phyloP scores from a whole-genome alignment of 345 rosid genomes.

The Passiflora organensis region DNA sequence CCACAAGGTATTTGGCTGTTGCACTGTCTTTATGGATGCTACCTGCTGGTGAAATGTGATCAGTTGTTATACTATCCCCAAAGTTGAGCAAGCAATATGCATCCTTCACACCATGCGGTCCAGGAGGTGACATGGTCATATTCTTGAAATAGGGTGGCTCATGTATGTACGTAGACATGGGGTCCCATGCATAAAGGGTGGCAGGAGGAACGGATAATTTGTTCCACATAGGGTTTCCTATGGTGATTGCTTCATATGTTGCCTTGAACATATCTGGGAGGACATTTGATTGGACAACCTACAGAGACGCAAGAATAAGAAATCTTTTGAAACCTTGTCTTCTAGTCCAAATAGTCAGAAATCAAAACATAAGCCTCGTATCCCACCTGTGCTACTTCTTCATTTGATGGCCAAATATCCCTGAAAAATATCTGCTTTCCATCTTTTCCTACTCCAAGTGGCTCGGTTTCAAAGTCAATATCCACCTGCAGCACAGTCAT shows the following conservation, averaged over 20 bases:
- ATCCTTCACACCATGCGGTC: slow-evolving; percentile 81
- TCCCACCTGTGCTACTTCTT: slow-evolving; percentile 86
- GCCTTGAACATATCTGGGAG: slow-evolving; percentile 90
- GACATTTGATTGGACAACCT: slow-evolving; percentile 93
- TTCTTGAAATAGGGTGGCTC: slow-evolving; percentile 95
- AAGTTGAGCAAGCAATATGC: slow-evolving; percentile 91
- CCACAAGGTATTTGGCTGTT: slow-evolving; percentile 77
- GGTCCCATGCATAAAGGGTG: slow-evolving; percentile 72
- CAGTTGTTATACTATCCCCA: slow-evolving; percentile 99
- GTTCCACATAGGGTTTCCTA: slow-evolving; percentile 97
- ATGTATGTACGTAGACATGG: slow-evolving; percentile 88
- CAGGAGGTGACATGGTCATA: slow-evolving; percentile 95
- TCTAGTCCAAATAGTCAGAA: background rate
- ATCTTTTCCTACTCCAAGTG: slow-evolving; percentile 81
- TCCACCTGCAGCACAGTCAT: slow-evolving; percentile 53
- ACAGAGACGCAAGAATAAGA: slow-evolving; percentile 17
- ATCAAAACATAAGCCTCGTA: background rate
- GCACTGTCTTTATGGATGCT: slow-evolving; percentile 97
- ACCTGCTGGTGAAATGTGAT: slow-evolving; percentile 98
- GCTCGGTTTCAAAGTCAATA: slow-evolving; percentile 90
- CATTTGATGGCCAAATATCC: slow-evolving; percentile 93
- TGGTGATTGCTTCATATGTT: slow-evolving; percentile 85
- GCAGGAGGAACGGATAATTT: slow-evolving; percentile 54
- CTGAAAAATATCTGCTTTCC: slow-evolving; percentile 73
- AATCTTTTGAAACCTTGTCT: slow-evolving; percentile 4